phyloP scores from a whole-genome alignment of 1,284 basidiomycete species.

The Moesziomyces antarcticus region DNA sequence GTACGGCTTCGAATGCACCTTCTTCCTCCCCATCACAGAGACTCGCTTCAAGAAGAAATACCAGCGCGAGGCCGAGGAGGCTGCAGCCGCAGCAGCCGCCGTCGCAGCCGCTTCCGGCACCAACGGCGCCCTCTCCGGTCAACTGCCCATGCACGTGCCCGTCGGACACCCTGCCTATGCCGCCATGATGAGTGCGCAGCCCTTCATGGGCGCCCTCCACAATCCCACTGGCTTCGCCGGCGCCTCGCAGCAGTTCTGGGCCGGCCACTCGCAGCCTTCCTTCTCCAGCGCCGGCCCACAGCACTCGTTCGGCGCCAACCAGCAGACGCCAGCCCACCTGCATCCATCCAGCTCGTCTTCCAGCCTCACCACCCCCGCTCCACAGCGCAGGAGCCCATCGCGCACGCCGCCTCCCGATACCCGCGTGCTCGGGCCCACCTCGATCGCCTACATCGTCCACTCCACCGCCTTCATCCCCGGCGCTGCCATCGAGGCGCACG shows the following conservation, averaged over 20 bases:
- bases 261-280: slow-evolving; percentile 9
- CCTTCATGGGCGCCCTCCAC: slow-evolving; percentile 37
- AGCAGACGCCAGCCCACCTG: slow-evolving; percentile 8
- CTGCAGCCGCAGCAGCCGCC: slow-evolving; percentile 69
- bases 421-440: slow-evolving; percentile 77
- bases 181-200: slow-evolving; percentile 26
- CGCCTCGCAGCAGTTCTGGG: slow-evolving; percentile 25
- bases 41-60: slow-evolving; percentile 97
- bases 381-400: slow-evolving; percentile 25
- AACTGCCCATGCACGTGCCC: slow-evolving; percentile 12
- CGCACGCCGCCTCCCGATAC: slow-evolving; percentile 58
- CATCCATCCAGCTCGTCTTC: slow-evolving; percentile 5
- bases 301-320: slow-evolving; percentile 1
- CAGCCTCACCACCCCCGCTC: background rate
- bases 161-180: slow-evolving; percentile 23
- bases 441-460: slow-evolving; percentile 85
- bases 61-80: slow-evolving; percentile 73
- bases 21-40: slow-evolving; percentile 96
- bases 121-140: slow-evolving; percentile 9
- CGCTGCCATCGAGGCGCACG: slow-evolving; percentile 86
- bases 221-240: slow-evolving; percentile 28
- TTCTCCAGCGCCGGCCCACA: slow-evolving; percentile 1
- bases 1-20: slow-evolving; percentile 69
- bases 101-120: slow-evolving; percentile 41
- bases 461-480: slow-evolving; percentile 83